Percentiles rank a stretch among this genome's conserved stretches.
These are phyloP conservation scores for Solanum hybrid DNA, from an alignment of 305 asterid genomes.

Conservation along the genomic window DNA sequence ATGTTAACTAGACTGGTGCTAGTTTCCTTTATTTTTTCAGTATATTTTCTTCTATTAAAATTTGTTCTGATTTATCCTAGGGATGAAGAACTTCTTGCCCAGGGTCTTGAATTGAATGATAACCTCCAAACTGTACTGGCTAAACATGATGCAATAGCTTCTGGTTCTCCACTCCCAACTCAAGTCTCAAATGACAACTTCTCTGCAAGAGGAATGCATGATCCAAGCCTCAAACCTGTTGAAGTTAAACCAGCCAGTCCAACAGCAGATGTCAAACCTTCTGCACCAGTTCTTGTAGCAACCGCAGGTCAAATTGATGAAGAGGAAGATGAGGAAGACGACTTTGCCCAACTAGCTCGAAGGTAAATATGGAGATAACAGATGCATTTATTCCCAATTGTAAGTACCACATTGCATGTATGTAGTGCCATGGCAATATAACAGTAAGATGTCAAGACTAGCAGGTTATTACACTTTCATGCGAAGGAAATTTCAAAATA, in stretches of 20 bases:
- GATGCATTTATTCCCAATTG: background rate
- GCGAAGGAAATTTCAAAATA: background rate
- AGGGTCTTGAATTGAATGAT: slow-evolving; percentile 89
- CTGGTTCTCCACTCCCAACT: slow-evolving; percentile 58
- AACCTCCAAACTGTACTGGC: slow-evolving; percentile 58
- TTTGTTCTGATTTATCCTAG: slow-evolving; percentile 22
- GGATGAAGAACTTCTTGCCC: slow-evolving; percentile 81
- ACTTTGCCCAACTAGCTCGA: slow-evolving; percentile 86
- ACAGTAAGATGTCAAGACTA: background rate
- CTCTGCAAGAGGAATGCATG: slow-evolving; percentile 23
- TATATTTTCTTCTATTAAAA: background rate
- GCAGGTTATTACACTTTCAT: background rate
- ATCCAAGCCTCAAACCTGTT: slow-evolving; percentile 28
- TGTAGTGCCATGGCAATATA: background rate
- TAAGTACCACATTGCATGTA: background rate
- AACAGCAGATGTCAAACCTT: slow-evolving; percentile 25
- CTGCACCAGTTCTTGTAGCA: slow-evolving; percentile 30
- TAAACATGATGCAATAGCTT: slow-evolving; percentile 73
- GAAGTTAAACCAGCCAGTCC: slow-evolving; percentile 23
- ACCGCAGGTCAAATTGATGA: slow-evolving; percentile 30
- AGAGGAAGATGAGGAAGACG: slow-evolving; percentile 97
- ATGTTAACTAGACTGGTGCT: background rate
- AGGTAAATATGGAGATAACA: slow-evolving; percentile 37
- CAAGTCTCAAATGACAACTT: slow-evolving; percentile 14
- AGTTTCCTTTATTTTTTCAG: background rate